A percentile compares a stretch with the other conserved stretches of the same genome.
These are phyloP conservation scores for Boletus insuetus DNA, from an alignment of 768 basidiomycete species.

Conservation along the genomic window DNA sequence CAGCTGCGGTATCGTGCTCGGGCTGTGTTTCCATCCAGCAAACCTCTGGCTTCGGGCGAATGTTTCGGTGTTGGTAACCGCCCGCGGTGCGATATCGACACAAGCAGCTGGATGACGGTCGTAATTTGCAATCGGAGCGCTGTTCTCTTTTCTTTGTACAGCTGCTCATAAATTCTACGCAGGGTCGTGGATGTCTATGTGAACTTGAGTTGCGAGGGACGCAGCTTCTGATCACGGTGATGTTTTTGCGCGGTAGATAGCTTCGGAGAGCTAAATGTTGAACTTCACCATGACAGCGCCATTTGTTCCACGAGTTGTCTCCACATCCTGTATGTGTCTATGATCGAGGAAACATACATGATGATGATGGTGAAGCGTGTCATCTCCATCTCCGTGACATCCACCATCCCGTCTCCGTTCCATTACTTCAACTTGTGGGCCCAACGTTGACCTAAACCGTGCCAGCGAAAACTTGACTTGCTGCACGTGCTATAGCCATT, in stretches of 20 bases:
- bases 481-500: too few relatives aligned
- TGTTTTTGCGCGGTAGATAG: too few relatives aligned
- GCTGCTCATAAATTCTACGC: too few relatives aligned
- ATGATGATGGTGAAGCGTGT: too few relatives aligned
- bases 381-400: too few relatives aligned
- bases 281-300: conserved; percentile 15
- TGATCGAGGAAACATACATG: too few relatives aligned
- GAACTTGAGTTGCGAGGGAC: too few relatives aligned
- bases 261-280: not conserved
- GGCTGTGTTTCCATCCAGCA: conserved; percentile 17
- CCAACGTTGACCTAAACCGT: too few relatives aligned
- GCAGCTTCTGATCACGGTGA: not conserved
- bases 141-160: not conserved
- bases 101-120: conserved; percentile 23
- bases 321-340: conserved; percentile 1
- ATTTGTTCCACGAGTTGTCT: conserved; percentile 47
- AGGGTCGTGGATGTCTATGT: too few relatives aligned
- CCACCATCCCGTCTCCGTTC: too few relatives aligned
- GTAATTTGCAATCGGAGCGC: conserved; percentile 32
- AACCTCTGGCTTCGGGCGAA: not conserved
- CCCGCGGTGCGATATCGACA: conserved; percentile 1
- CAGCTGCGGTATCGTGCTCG: conserved; percentile 10
- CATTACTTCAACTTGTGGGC: too few relatives aligned
- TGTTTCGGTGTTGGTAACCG: conserved; percentile 17
- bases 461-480: too few relatives aligned